Percentiles rank a stretch among this genome's conserved stretches.
phyloP scores from a whole-genome alignment of 2,329 filamentous ascomycete genomes.

The Chalara sp. region DNA sequence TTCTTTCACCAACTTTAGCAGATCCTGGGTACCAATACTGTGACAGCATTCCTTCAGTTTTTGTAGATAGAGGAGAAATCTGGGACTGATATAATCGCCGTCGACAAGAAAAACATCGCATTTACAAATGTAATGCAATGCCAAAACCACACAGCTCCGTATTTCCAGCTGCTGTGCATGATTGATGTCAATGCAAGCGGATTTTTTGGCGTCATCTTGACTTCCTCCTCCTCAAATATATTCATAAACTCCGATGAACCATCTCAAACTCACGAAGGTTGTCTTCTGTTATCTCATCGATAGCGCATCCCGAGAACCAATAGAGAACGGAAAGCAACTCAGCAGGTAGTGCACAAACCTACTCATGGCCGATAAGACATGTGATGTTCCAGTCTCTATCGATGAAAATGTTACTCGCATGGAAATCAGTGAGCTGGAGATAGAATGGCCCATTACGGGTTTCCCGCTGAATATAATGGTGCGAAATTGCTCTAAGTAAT shows the following conservation, averaged over 20 bases:
- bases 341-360: constrained; percentile 26
- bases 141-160: constrained; percentile 26
- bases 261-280: constrained; percentile 15
- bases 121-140: constrained; percentile 21
- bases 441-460: constrained; percentile 23
- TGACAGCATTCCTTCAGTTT: constrained; percentile 6
- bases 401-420: constrained; percentile 30
- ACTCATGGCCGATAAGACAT: constrained; percentile 30
- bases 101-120: constrained; percentile 19
- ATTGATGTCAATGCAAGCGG: constrained; percentile 13
- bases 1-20: constrained; percentile 10
- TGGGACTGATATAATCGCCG: constrained; percentile 20
- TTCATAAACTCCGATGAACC: constrained; percentile 18
- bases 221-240: constrained; percentile 17
- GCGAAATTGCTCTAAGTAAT: constrained; percentile 22
- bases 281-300: constrained; percentile 16
- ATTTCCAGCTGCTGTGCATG: constrained; percentile 22
- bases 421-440: constrained; percentile 28
- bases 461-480: constrained; percentile 21
- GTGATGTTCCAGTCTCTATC: constrained; percentile 31
- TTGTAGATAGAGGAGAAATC: constrained; percentile 15
- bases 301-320: constrained; percentile 26
- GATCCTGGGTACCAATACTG: no score
- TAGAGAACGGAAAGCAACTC: constrained; percentile 25
- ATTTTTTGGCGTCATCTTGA: constrained; percentile 7